Conservation (phyloP, 306 rosid species). For the Luffa aegyptiaca region DNA sequence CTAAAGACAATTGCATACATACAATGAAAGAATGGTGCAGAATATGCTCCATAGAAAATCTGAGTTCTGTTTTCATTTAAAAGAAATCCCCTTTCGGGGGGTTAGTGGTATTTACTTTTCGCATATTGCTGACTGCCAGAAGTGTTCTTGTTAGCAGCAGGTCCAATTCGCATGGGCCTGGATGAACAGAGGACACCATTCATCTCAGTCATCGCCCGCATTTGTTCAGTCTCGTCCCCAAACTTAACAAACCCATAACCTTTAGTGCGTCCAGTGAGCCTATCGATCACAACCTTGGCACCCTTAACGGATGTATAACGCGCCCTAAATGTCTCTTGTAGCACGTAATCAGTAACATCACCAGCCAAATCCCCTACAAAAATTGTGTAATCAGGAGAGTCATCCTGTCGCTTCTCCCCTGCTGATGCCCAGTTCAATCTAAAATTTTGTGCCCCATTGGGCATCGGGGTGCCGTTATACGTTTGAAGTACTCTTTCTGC, state of each 20-base stretch:
- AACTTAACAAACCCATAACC: slow-evolving; percentile 95
- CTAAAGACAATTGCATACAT: not conserved
- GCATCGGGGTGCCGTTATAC: slow-evolving; percentile 75
- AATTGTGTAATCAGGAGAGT: slow-evolving; percentile 72
- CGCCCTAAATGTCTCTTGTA: slow-evolving; percentile 60
- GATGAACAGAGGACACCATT: slow-evolving; percentile 78
- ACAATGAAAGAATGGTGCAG: not conserved
- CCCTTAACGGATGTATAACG: slow-evolving; percentile 58
- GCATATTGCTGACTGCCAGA: slow-evolving; percentile 41
- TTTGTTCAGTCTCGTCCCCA: slow-evolving; percentile 73
- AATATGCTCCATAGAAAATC: not conserved
- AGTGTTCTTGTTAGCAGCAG: slow-evolving; percentile 73
- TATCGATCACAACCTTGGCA: slow-evolving; percentile 91
- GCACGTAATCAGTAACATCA: slow-evolving; percentile 72
- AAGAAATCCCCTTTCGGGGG: not conserved
- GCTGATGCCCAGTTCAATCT: slow-evolving; percentile 95
- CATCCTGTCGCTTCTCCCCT: slow-evolving; percentile 79
- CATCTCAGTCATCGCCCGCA: slow-evolving; percentile 91
- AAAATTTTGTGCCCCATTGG: slow-evolving; percentile 64
- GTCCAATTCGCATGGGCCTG: slow-evolving; percentile 94
- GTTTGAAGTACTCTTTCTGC: slow-evolving; percentile 79
- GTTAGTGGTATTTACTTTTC: slow-evolving; percentile 41
- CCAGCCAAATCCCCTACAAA: slow-evolving; percentile 96
- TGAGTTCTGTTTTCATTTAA: not conserved
- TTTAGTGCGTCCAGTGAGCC: slow-evolving; percentile 74